Conservation (phyloP, 768 basidiomycete genomes). For the Botryobasidium botryosum region DNA sequence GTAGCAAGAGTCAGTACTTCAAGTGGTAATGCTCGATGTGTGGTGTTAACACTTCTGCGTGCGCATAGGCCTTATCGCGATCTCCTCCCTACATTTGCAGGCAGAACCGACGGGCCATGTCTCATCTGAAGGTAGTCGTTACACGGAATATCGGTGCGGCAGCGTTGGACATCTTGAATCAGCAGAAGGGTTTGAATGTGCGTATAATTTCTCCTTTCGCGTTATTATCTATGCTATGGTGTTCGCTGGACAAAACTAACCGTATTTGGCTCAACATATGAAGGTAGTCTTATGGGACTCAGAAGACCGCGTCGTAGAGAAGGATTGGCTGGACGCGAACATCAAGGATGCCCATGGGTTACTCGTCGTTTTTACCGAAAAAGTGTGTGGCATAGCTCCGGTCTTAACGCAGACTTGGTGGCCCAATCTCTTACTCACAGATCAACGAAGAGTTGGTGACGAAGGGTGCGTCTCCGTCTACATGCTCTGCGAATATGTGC, state of each 20-base stretch:
- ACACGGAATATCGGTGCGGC: slow-evolving; percentile 14
- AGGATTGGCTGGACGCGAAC: slow-evolving; percentile 60
- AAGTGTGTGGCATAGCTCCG: slow-evolving; percentile 32
- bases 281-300: slow-evolving; percentile 37
- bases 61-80: too few relatives aligned
- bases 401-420: too few relatives aligned
- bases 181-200: slow-evolving; percentile 5
- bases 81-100: too few relatives aligned
- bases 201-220: too few relatives aligned
- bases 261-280: too few relatives aligned
- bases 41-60: too few relatives aligned
- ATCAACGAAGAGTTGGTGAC: slow-evolving; percentile 58
- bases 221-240: too few relatives aligned
- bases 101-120: too few relatives aligned
- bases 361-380: slow-evolving; percentile 50
- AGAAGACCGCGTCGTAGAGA: slow-evolving; percentile 37
- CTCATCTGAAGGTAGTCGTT: slow-evolving; percentile 20
- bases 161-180: slow-evolving; percentile 13
- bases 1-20: too few relatives aligned
- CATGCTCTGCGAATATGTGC: neutral
- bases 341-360: slow-evolving; percentile 43
- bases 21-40: too few relatives aligned
- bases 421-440: slow-evolving; percentile 24
- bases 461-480: slow-evolving; percentile 22
- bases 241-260: too few relatives aligned